These are phyloP conservation scores for Didymellaceae sp. DNA, from an alignment of 2,329 filamentous ascomycete species.

Conservation along the genomic window DNA sequence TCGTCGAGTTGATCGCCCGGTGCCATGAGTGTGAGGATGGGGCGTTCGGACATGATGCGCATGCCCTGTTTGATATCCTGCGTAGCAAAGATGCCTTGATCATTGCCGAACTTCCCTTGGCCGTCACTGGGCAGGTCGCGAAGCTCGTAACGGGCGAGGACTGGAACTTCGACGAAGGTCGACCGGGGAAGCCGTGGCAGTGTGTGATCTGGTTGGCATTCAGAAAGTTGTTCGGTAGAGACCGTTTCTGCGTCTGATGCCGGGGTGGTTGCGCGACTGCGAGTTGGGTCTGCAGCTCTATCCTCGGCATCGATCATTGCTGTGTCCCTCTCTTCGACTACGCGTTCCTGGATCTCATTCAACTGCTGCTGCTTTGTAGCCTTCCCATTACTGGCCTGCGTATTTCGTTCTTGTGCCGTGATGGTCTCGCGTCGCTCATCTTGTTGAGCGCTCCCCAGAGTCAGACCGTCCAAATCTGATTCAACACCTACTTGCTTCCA, in stretches of 20 bases:
- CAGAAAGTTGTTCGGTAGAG: conserved; percentile 3
- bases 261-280: background rate
- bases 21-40: conserved; percentile 7
- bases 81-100: conserved; percentile 21
- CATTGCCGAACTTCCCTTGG: background rate
- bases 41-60: conserved; percentile 24
- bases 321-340: no score
- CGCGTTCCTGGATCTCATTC: no score
- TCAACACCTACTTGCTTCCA: no score
- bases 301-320: no score
- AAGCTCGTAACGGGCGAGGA: conserved; percentile 14
- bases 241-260: conserved; percentile 7
- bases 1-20: conserved; percentile 5
- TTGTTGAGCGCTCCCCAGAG: no score
- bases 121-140: background rate
- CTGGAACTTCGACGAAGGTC: background rate
- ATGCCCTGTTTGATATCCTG: conserved; percentile 17
- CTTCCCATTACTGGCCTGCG: no score
- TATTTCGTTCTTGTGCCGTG: no score
- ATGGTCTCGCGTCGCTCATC: no score
- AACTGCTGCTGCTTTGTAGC: no score
- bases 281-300: no score
- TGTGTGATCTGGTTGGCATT: background rate
- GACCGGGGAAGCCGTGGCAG: background rate
- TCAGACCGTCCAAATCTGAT: no score